A percentile compares a stretch with the other conserved stretches of the same genome.
These are phyloP conservation scores for Halocafeteria seosinensis DNA, from an alignment of 108 stramenopile species.

Conservation along the genomic window DNA sequence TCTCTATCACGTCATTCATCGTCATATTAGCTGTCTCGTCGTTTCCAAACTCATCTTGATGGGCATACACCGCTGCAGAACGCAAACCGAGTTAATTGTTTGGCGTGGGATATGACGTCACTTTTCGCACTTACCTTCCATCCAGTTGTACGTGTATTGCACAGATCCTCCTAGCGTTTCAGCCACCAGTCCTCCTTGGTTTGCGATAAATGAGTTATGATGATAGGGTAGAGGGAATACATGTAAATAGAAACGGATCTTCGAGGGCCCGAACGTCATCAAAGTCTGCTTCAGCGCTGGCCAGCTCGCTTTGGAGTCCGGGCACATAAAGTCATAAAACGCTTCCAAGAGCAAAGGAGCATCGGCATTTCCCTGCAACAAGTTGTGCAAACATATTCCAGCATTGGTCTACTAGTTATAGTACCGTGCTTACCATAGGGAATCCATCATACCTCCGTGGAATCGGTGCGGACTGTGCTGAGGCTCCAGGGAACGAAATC, in stretches of 20 bases:
- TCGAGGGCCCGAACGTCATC: background rate
- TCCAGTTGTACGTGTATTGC: background rate
- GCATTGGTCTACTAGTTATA: too few species aligned
- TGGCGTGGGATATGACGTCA: background rate
- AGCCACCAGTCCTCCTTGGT: background rate
- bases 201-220: background rate
- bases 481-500: too few species aligned
- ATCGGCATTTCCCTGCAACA: background rate
- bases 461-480: too few species aligned
- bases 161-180: background rate
- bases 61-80: constrained; percentile 4
- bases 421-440: too few species aligned
- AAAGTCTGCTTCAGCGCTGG: constrained; percentile 7
- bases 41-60: constrained; percentile 11
- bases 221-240: constrained; percentile 16
- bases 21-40: background rate
- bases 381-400: too few species aligned
- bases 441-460: too few species aligned
- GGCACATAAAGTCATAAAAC: constrained; percentile 16
- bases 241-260: constrained; percentile 4
- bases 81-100: background rate
- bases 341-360: constrained; percentile 5
- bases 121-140: background rate
- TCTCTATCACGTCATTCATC: background rate
- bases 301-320: constrained; percentile 1